Evolutionary conservation across 1,284 basidiomycete genomes (phyloP), one percentile per base, ranked within the genome.

Genomic region (Pseudozyma pruni): DNA sequence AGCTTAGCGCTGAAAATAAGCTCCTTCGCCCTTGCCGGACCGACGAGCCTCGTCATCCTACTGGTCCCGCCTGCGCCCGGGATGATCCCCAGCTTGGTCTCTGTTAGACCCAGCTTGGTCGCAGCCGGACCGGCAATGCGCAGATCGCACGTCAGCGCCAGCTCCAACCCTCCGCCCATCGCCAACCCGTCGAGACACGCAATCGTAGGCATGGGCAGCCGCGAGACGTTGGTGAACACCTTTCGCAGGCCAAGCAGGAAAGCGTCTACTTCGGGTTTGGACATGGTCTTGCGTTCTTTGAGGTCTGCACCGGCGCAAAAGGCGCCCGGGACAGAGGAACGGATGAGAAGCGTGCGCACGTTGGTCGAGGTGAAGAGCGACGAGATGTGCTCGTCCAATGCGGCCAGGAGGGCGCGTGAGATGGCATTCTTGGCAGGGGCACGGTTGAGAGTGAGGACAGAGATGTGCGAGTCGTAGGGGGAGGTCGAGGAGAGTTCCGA

Each of bases 101-200:
- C 92, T 3, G 92, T 91, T 13, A 94, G 84, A 3, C 91, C 91
- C 44, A 94, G 89, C 83, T 90, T 91, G 32, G 88, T 88, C 17
- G 90, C 90, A 27, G 84, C 83, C 64, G 83, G 81, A 0, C 86
- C 88, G 55, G 91, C 93, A 17, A 94, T 89, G 16, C 94, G 87
- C 70, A 97, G 83, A 84, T 96, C 94, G 83, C 92, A 94, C 2
- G 91, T 90, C 50, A 96, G 86, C 54, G 90, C 87, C 52, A 96
- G 84, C 82, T 97, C 94, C 29, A 94, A 86, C 2, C 94, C 94
- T 22, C 94, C 94, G 9, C 94, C 94, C 8, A 97, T 86, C 2
- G 94, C 93, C 27, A 92, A 91, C 0, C 94, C 94, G 78, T 96
- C 94, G 47, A 97, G 90, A 6, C 93, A 92, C 14, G 92, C 92